A percentile compares a stretch with the other conserved stretches of the same genome.
Conservation (phyloP, 2,329 filamentous ascomycete genomes). For the Penicillium sp. region DNA sequence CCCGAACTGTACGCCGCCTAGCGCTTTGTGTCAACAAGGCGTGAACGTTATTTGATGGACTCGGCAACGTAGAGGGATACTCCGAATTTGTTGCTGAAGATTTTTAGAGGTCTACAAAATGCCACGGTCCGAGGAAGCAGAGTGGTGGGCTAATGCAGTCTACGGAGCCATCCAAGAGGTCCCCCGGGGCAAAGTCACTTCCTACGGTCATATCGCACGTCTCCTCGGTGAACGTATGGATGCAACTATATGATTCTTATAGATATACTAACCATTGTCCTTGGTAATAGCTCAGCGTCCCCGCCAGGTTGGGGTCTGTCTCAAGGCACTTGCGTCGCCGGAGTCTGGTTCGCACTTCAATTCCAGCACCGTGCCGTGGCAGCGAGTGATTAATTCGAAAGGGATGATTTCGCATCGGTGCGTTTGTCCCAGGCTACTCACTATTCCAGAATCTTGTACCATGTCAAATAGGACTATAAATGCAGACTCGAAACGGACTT, state of each 20-base stretch:
- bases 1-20: conserved; percentile 18
- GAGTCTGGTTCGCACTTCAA: conserved; percentile 59
- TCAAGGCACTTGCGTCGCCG: conserved; percentile 74
- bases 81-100: not conserved
- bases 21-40: not conserved
- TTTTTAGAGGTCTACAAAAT: conserved; percentile 23
- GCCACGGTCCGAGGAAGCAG: conserved; percentile 49
- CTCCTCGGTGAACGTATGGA: conserved; percentile 60
- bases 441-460: not conserved
- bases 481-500: not conserved
- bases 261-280: not conserved
- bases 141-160: conserved; percentile 59
- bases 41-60: not conserved
- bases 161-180: conserved; percentile 85
- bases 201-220: conserved; percentile 71
- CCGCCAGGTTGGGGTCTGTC: conserved; percentile 83
- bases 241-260: not conserved
- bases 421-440: conserved; percentile 13
- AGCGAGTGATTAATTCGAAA: conserved; percentile 84
- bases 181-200: conserved; percentile 77
- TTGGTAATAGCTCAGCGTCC: conserved; percentile 60
- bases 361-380: conserved; percentile 82
- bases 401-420: conserved; percentile 83
- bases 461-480: not conserved
- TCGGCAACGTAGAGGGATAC: not conserved